phyloP scores from a whole-genome alignment of 331 rosid genomes.

The Acacia pycnantha region DNA sequence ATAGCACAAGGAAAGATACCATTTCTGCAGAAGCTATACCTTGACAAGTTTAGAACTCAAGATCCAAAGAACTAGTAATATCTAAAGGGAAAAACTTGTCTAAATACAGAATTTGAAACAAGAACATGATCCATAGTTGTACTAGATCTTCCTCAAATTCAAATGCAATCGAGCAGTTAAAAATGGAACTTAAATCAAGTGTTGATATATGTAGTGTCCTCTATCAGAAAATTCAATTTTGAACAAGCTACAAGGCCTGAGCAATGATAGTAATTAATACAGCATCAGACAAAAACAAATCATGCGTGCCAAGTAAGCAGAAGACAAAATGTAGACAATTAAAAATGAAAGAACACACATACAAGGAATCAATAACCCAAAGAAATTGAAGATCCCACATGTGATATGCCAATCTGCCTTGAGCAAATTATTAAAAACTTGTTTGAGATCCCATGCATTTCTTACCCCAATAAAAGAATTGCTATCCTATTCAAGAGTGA shows the following conservation, averaged over 20 bases:
- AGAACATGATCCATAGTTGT: background rate
- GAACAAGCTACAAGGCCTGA: background rate
- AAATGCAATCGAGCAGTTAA: background rate
- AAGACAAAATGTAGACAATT: background rate
- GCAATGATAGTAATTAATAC: background rate
- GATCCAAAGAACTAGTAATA: background rate
- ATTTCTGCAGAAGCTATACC: background rate
- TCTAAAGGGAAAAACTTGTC: background rate
- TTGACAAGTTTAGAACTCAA: background rate
- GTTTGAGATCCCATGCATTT: background rate
- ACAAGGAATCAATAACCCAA: conserved; percentile 18
- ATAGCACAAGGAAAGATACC: background rate
- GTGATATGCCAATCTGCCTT: background rate
- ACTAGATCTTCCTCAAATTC: background rate
- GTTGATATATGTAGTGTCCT: background rate
- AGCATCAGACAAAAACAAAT: conserved; percentile 12
- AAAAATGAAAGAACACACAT: background rate
- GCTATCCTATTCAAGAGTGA: background rate
- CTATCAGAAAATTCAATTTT: background rate
- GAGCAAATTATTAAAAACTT: background rate
- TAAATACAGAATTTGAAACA: background rate
- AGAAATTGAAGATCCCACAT: background rate
- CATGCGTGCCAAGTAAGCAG: conserved; percentile 3
- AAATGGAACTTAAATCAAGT: background rate
- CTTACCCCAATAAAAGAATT: background rate